A percentile compares a stretch with the other conserved stretches of the same genome.
These are phyloP conservation scores for Arthroderma sp. DNA, from an alignment of 2,329 filamentous ascomycete genomes.

Conservation along the genomic window DNA sequence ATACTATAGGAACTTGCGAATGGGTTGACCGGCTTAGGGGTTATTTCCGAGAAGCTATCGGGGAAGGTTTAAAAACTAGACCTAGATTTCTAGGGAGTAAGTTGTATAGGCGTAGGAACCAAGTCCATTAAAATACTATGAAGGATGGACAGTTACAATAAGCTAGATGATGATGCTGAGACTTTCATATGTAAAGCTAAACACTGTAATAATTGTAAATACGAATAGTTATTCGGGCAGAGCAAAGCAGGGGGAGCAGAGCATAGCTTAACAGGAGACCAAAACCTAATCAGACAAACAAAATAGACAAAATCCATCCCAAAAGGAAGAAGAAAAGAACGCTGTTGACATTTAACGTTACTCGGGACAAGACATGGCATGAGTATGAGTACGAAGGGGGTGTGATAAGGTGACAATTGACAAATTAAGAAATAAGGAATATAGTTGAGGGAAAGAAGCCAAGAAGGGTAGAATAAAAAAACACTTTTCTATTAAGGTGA, in stretches of 20 bases:
- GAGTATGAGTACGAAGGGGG: neutral
- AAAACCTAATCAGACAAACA: neutral
- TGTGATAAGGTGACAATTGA: neutral
- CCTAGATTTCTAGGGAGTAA: no score
- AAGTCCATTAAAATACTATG: no score
- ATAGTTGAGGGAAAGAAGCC: neutral
- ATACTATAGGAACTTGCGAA: neutral
- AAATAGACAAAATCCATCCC: neutral
- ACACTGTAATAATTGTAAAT: no score
- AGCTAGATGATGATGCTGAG: no score
- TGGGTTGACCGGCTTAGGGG: neutral
- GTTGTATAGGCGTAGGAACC: no score
- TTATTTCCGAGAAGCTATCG: conserved; percentile 1
- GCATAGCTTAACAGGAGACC: neutral
- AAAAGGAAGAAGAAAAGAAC: neutral
- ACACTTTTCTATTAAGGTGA: conserved; percentile 1
- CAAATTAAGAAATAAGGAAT: neutral
- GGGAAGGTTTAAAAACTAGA: no score
- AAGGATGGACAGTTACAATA: no score
- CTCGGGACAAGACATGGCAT: neutral
- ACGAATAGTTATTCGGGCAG: no score
- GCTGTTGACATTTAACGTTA: neutral
- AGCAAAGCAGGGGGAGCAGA: neutral
- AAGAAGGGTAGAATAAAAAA: neutral
- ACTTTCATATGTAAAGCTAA: no score